Base-by-base conservation (phyloP, 225 moss, liverwort and hornwort genomes). In the Climacium dendroides region DNA sequence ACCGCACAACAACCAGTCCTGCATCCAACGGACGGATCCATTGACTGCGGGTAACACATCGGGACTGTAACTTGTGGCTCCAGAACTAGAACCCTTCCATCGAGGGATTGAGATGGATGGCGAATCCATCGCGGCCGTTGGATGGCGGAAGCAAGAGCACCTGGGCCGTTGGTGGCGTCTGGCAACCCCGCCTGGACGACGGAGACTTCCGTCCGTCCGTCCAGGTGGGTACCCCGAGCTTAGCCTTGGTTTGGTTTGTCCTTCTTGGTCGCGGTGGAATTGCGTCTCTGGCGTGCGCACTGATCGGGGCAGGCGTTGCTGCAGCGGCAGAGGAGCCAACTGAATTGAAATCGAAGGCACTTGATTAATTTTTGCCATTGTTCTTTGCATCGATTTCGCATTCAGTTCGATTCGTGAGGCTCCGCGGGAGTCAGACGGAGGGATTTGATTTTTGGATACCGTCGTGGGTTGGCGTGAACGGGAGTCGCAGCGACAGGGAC, bases 111-210 rank as follows among this genome's bases (percentile, higher is more conserved):
- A 13, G 32, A 74, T 75, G 80, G 80, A 86, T 81, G 87, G 6
- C 6, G 39, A 39, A 19, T 15, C 9, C 15, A 75, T 59, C 20
- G 6, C 1, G 15, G 34, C 87, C 28, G 80, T 87, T 34, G 54
- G 84, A 83, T 79, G 73, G 15, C 4, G 2, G 55, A 55, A 78
- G 5, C 10, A 6, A 35, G 20, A 5, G 25, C 52, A 84, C 89
- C 91, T 7, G 17, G 15, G 64, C 90, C 90, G 90, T 86, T 22
- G 78, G 58, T 35, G 72, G 30, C 54, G 75, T 76, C 69, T 69
- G 74, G 55, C 71, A 10, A 13, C 9, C 7, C 29, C 64, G 13
- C 43, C 24, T 45, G 16, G 60, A 35, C 26, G 64, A 60, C 30
- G 30, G 32, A 73, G 83, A 66, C 65, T 53, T 48, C 25, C 37